Evolutionary conservation across 108 stramenopile genomes (phyloP), one percentile per base, ranked within the genome.

Genomic region (Cyclostephanos tholiformis): DNA sequence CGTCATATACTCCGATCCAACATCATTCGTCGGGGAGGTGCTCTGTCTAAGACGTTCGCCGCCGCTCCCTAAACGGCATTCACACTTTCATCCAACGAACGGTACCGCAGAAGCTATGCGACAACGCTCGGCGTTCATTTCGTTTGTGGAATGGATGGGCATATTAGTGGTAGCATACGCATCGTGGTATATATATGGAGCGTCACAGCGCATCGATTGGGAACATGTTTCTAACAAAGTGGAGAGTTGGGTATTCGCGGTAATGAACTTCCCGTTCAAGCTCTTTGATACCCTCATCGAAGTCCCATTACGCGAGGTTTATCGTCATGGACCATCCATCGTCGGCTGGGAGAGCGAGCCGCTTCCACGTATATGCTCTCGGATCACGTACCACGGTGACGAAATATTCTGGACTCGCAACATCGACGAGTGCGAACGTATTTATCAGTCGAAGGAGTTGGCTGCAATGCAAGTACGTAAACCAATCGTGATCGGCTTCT

Each of bases 341-440:
- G 36, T 82, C 9, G 85, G 87, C 25, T 90, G 89, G 89, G 89
- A 90, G 63, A 84, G 87, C 22, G 76, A 72, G 46, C 49, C 84
- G 20, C 60, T 88, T 17, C 59, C 80, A 4, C 58, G 65, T 0
- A 83, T 90, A 65, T 90, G 87, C 51, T 61, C 82, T 22, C 86
- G 79, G 8, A 64, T 88, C 5, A 83, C 84, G 14, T 71, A 90
- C 36, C 72, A 79, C 65, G 89, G 85, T 20, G 89, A 87, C 36
- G 75, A 76, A 27, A 72, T 56, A 5, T 88, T 88, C 55, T 90
- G 89, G 89, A 63, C 26, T 12, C 84, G 84, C 48, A 85, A 90
- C 56, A 58, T 83, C n/a, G 82, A 80, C 20, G 86, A 88, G 60
- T 88, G 87, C 53, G 65, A 85, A 17, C 36, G 60, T 17, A 82